Evolutionary conservation across 306 rosid genomes (phyloP), one percentile per base, ranked within the genome.

Genomic region (Medicago ruthenica): DNA sequence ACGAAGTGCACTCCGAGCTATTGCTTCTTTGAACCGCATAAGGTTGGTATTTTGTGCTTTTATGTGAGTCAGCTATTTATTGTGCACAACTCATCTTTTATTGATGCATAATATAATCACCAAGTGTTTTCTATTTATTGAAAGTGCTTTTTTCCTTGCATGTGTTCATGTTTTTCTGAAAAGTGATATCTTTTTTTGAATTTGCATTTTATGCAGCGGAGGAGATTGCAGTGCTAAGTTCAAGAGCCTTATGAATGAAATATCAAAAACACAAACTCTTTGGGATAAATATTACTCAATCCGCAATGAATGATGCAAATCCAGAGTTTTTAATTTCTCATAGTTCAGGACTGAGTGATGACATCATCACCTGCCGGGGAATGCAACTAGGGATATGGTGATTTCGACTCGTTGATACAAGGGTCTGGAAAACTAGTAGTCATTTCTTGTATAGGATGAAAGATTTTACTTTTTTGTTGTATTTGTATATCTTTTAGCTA

Each of bases 1-100:
- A 79, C 97, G 99, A 77, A 96, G 99, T 37, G 98, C 98, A 57
- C 98, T 96, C 53, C 89, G 99, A 59, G 97, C 99, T 39, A 88
- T 96, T 86, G 96, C 97, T 41, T 90, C 99, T 70, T 79, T 96
- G 88, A 91, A 90, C 76, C 96, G 92, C 79, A 92, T 90, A 67
- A 96, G 99, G 99, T 96, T 73, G 75, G 84, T 39, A 58, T 77
- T 83, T 83, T 45, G 41, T 69, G 58, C 75, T 76, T 76, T 58
- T 59, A 72, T 78, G 63, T 34, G 44, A 68, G 47, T 20, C 36
- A 47, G 55, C 64, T 77, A 45, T 21, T 76, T 39, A 11, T 73
- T 40, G 64, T 58, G n/a, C 59, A 50, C 3, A 20, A 17, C 40
- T 55, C 37, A 5, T 34, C 24, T 12, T 77, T 53, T 45, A 60